These are phyloP conservation scores for Claviceps humidiphila DNA, from an alignment of 2,329 filamentous ascomycete genomes.

Conservation along the genomic window DNA sequence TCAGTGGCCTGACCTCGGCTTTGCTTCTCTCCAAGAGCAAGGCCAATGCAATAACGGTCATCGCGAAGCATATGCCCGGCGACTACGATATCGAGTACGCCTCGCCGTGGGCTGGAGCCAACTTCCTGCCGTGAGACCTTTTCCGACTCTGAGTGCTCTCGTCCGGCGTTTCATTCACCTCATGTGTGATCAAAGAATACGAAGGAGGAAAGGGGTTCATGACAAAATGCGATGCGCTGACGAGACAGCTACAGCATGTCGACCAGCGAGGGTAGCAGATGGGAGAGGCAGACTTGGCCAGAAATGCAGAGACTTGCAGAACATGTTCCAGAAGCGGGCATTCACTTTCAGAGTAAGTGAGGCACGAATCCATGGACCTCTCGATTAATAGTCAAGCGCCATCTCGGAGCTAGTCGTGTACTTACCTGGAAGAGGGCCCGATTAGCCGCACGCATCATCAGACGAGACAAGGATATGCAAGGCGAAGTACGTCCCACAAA, in stretches of 20 bases:
- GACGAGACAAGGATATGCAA: slow-evolving; percentile 48
- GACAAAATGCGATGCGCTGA: background rate
- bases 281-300: slow-evolving; percentile 53
- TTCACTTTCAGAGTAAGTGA: slow-evolving; percentile 62
- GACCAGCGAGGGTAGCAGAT: slow-evolving; percentile 29
- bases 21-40: slow-evolving; percentile 32
- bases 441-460: slow-evolving; percentile 35
- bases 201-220: background rate
- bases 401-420: background rate
- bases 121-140: slow-evolving; percentile 49
- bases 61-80: slow-evolving; percentile 84
- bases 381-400: background rate
- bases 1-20: slow-evolving; percentile 38
- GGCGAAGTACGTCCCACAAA: slow-evolving; percentile 33
- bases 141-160: no score
- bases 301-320: slow-evolving; percentile 42
- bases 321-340: slow-evolving; percentile 61
- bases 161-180: no score
- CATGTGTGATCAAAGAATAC: background rate
- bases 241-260: slow-evolving; percentile 28
- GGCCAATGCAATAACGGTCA: slow-evolving; percentile 46
- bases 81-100: slow-evolving; percentile 88
- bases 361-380: background rate
- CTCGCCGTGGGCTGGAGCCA: slow-evolving; percentile 80
- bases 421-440: background rate